phyloP scores from a whole-genome alignment of 495 filamentous ascomycete species.

The Aspergillus wentii region DNA sequence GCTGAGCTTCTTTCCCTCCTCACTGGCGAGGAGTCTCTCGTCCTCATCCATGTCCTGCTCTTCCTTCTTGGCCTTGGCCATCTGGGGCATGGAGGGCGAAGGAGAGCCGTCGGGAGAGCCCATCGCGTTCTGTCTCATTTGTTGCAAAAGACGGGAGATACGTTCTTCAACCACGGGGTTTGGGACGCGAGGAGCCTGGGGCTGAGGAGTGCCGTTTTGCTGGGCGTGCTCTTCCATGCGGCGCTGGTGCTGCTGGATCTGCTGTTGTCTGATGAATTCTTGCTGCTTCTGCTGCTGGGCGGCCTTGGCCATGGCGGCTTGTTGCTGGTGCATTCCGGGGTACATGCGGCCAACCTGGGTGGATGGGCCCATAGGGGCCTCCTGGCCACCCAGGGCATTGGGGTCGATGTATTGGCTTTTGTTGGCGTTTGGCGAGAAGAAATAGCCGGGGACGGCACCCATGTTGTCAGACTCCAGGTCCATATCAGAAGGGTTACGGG shows the following conservation, averaged over 20 bases:
- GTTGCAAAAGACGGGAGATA: constrained; percentile 77
- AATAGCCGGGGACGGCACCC: constrained; percentile 53
- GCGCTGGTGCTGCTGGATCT: constrained; percentile 41
- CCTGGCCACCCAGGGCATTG: constrained; percentile 58
- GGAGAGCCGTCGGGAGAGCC: constrained; percentile 46
- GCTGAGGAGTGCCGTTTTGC: constrained; percentile 23
- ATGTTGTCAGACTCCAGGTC: constrained; percentile 54
- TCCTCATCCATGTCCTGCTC: constrained; percentile 99
- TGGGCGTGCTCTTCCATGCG: constrained; percentile 28
- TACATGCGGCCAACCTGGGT: constrained; percentile 66
- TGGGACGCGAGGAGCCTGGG: constrained; percentile 44
- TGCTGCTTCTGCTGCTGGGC: constrained; percentile 66
- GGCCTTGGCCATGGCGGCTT: constrained; percentile 74
- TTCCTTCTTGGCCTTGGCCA: constrained; percentile 72
- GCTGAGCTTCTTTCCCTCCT: constrained; percentile 94
- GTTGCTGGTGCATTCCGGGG: constrained; percentile 89
- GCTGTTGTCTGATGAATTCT: constrained; percentile 56
- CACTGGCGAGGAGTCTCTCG: constrained; percentile 84
- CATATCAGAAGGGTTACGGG: constrained; percentile 48
- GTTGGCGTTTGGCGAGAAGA: constrained; percentile 31
- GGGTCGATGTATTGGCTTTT: constrained; percentile 63
- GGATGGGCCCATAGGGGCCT: constrained; percentile 42
- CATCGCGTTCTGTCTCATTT: constrained; percentile 68
- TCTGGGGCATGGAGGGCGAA: constrained; percentile 40
- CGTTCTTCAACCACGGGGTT: constrained; percentile 77